Percentiles rank a stretch among this genome's conserved stretches.
These are phyloP conservation scores for Prototheca cutis DNA, from an alignment of 163 green algal genomes.

Conservation along the genomic window DNA sequence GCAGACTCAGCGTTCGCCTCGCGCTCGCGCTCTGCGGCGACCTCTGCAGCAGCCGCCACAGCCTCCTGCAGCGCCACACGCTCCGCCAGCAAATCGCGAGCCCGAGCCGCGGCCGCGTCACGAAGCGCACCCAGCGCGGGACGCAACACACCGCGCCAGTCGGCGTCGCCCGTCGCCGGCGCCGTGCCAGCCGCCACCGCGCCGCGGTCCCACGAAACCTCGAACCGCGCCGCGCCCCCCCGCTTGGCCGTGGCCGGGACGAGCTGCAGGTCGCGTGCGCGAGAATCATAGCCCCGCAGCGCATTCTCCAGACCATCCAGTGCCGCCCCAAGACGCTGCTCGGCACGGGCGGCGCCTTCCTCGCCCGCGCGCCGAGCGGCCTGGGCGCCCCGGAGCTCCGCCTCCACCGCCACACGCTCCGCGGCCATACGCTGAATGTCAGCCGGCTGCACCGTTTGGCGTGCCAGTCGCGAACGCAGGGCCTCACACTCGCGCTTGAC, in stretches of 20 bases:
- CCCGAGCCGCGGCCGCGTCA: constrained; percentile 41
- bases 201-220: constrained; percentile 52
- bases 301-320: constrained; percentile 55
- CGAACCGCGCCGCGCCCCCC: constrained; percentile 60
- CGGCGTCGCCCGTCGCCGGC: constrained; percentile 8
- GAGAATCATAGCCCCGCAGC: constrained; percentile 52
- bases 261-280: constrained; percentile 61
- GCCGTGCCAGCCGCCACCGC: constrained; percentile 9
- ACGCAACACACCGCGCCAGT: constrained; percentile 27
- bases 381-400: not conserved
- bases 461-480: constrained; percentile 32
- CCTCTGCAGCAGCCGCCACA: constrained; percentile 31
- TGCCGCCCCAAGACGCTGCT: constrained; percentile 36
- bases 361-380: constrained; percentile 49
- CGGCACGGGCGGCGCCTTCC: constrained; percentile 42
- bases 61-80: constrained; percentile 43
- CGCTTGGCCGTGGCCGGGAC: constrained; percentile 73
- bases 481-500: constrained; percentile 30
- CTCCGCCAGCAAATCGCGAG: constrained; percentile 44
- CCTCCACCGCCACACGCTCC: constrained; percentile 26
- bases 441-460: constrained; percentile 54
- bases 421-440: constrained; percentile 62
- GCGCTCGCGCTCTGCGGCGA: constrained; percentile 41
- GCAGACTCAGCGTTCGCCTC: constrained; percentile 24
- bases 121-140: constrained; percentile 35